Percentiles rank a stretch among this genome's conserved stretches.
These are phyloP conservation scores for Coniella vitis DNA, from an alignment of 2,329 filamentous ascomycete genomes.

Conservation along the genomic window DNA sequence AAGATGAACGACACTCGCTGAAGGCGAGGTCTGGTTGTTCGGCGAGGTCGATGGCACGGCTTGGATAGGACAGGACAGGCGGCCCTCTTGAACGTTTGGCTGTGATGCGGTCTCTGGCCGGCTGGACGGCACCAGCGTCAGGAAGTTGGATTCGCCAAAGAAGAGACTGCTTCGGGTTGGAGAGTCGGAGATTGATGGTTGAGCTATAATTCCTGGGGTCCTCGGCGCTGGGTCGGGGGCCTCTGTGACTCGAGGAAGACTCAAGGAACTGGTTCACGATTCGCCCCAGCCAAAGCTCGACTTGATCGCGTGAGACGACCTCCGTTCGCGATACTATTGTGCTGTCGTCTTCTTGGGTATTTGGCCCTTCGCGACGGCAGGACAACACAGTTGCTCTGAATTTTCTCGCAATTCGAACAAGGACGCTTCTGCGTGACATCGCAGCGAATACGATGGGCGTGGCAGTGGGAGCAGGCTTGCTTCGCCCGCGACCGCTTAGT, in stretches of 20 bases:
- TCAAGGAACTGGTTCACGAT: too few relatives aligned
- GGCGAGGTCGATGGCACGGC: conserved; percentile 10
- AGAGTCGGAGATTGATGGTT: conserved; percentile 14
- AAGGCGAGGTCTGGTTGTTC: conserved; percentile 6
- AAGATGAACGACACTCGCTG: conserved; percentile 11
- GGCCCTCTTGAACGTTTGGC: conserved; percentile 9
- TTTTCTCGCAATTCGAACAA: conserved; percentile 18
- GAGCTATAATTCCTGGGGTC: background rate
- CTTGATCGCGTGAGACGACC: too few relatives aligned
- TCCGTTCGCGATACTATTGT: conserved; percentile 3
- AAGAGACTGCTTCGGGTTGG: conserved; percentile 25
- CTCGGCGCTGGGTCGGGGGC: background rate
- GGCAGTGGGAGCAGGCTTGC: conserved; percentile 20
- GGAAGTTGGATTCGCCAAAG: conserved; percentile 34
- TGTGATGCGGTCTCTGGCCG: background rate
- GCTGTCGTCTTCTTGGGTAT: conserved; percentile 16
- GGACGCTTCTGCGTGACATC: conserved; percentile 19
- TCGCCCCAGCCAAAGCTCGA: too few relatives aligned
- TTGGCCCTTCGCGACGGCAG: conserved; percentile 18
- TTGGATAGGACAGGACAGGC: conserved; percentile 17
- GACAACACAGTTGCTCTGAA: conserved; percentile 16
- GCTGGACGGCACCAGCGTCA: conserved; percentile 24
- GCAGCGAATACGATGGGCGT: conserved; percentile 18
- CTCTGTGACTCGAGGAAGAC: conserved; percentile 1
- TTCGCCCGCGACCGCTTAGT: conserved; percentile 18